A percentile compares a stretch with the other conserved stretches of the same genome.
These are phyloP conservation scores for Bromus sterilis DNA, from an alignment of 176 grass and related monocot genomes.

Conservation along the genomic window DNA sequence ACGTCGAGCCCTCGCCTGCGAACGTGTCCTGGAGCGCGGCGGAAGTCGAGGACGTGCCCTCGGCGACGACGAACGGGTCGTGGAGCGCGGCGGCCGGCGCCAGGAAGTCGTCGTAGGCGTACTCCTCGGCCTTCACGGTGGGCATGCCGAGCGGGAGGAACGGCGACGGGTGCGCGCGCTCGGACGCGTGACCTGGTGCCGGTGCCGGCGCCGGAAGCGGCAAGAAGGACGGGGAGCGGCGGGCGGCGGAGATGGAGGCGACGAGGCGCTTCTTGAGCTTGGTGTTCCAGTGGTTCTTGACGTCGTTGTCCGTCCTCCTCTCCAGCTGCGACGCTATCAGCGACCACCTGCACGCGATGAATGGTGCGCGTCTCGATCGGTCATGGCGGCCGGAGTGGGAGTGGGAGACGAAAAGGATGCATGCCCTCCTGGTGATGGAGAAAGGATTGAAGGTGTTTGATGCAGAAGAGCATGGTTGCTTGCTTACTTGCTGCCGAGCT, in stretches of 20 bases:
- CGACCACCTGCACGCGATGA: slow-evolving; percentile 48
- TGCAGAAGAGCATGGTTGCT: too few relatives aligned
- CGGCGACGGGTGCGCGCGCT: background rate
- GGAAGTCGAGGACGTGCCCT: background rate
- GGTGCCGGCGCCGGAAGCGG: background rate
- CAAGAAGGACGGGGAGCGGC: background rate
- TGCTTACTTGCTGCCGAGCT: slow-evolving; percentile 68
- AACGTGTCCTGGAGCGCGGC: slow-evolving; percentile 18
- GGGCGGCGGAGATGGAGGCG: background rate
- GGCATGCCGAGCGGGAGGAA: slow-evolving; percentile 37
- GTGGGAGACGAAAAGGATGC: background rate
- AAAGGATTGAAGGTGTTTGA: too few relatives aligned
- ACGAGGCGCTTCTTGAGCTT: slow-evolving; percentile 77
- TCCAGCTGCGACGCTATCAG: slow-evolving; percentile 64
- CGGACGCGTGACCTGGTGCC: background rate
- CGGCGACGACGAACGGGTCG: background rate
- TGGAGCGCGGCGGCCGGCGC: slow-evolving; percentile 1
- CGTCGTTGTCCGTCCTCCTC: slow-evolving; percentile 90
- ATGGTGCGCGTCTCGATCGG: background rate
- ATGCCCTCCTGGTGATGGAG: background rate
- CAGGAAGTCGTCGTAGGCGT: slow-evolving; percentile 67
- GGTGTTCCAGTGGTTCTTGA: slow-evolving; percentile 99
- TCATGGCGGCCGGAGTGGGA: background rate
- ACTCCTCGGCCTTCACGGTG: slow-evolving; percentile 52
- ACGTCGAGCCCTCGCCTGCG: slow-evolving; percentile 6